Evolutionary conservation across 2,329 filamentous ascomycete species (phyloP), one percentile per base, ranked within the genome.

Genomic region (Penicillium sp.): DNA sequence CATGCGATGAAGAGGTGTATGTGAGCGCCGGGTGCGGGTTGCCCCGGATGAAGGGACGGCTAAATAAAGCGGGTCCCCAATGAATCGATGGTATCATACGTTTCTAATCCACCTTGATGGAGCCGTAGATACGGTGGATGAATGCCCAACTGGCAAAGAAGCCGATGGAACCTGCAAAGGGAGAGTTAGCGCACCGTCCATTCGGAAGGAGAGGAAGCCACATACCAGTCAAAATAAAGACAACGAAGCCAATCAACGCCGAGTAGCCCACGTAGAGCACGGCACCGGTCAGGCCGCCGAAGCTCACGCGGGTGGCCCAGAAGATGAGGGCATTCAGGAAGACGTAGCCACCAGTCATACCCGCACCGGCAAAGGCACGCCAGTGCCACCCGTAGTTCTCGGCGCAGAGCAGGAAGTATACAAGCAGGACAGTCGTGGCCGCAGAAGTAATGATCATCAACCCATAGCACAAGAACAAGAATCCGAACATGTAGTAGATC

Each of bases 401-500:
- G 0, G 91, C 88, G 73, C 94, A 98, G 14, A 99, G 87, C 67
- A 99, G 75, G 81, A 98, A 98, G 78, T 99, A 99, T 0, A 97
- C 91, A 84, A 98, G 89, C 18, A 99, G 81, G 9, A 98, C 88
- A 0, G 95, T 98, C 41, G 96, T 94, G 0, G 93, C 89, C 0
- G 94, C 94, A 59, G 90, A 92, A 1, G 95, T 98, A 69, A 96
- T 90, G 68, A 98, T 92, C 92, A 99, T 97, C 51, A 99, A 85
- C 11, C 91, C 93, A 72, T 96, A 99, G 83, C 93, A 97, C 57
- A 99, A 85, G 83, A 99, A 99, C 37, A 99, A 82, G 83, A 99
- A 99, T 22, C 95, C 95, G 70, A 99, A 99, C 95, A 99, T 99
- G 84, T 99, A 99, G 83, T 99, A 99, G 66, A 99, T 95, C 78